Evolutionary conservation across 495 filamentous ascomycete genomes (phyloP).

Genomic region (Monascus purpureus): DNA sequence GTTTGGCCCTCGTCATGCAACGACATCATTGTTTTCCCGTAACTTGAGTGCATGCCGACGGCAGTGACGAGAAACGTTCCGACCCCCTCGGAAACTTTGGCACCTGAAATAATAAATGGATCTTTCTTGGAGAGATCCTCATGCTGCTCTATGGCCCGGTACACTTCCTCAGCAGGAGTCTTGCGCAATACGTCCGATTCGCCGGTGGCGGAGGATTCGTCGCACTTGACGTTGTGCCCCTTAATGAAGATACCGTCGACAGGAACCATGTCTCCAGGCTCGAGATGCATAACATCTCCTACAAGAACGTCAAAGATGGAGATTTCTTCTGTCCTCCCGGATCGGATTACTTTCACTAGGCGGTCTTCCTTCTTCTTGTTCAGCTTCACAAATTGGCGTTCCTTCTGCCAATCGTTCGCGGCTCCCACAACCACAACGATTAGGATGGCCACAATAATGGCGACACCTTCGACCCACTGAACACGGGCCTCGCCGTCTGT

Average conservation of each 20-base stretch:
- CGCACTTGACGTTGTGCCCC: slow-evolving; percentile 63
- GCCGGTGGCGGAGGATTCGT: slow-evolving; percentile 73
- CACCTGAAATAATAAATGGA: slow-evolving; percentile 86
- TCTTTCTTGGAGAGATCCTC: slow-evolving; percentile 72
- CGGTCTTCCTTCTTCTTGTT: slow-evolving; percentile 63
- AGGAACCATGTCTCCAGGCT: slow-evolving; percentile 80
- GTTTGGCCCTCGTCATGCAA: slow-evolving; percentile 80
- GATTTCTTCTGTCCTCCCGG: slow-evolving; percentile 61
- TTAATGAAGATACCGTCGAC: slow-evolving; percentile 66
- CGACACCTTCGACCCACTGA: slow-evolving; percentile 67
- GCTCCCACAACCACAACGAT: slow-evolving; percentile 57
- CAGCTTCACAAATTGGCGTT: slow-evolving; percentile 54
- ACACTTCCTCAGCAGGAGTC: slow-evolving; percentile 61
- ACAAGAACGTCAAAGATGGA: slow-evolving; percentile 70
- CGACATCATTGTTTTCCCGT: slow-evolving; percentile 90
- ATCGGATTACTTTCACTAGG: slow-evolving; percentile 59
- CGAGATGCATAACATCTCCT: slow-evolving; percentile 70
- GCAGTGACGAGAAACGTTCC: slow-evolving; percentile 80
- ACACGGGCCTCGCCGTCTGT: slow-evolving; percentile 39
- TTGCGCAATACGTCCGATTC: slow-evolving; percentile 76
- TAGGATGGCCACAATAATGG: slow-evolving; percentile 55
- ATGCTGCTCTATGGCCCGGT: slow-evolving; percentile 58
- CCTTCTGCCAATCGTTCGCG: slow-evolving; percentile 60
- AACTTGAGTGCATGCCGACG: slow-evolving; percentile 73
- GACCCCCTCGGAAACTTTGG: slow-evolving; percentile 83